A percentile compares a stretch with the other conserved stretches of the same genome.
Evolutionary conservation across 768 basidiomycete species (phyloP).

Genomic region (Artomyces pyxidatus): DNA sequence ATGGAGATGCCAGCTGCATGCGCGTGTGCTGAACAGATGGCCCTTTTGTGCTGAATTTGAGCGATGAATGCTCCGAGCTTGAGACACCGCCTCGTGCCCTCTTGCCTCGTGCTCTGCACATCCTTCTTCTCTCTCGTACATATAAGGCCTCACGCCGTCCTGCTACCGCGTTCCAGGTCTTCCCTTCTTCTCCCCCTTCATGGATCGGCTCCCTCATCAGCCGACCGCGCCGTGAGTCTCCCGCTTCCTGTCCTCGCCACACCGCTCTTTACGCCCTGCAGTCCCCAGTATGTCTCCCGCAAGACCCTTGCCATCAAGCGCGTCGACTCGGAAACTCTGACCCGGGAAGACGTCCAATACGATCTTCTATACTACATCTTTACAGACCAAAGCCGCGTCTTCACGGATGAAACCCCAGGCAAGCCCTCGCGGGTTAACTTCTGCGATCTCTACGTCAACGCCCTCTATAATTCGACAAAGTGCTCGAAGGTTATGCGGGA

Average conservation of each 20-base stretch:
- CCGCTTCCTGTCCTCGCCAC: constrained; percentile 29
- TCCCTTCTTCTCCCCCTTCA: background rate
- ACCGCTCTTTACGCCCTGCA: constrained; percentile 50
- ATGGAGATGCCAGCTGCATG: no score
- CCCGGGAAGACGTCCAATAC: constrained; percentile 79
- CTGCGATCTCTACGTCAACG: constrained; percentile 75
- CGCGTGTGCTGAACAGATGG: no score
- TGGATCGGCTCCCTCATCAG: constrained; percentile 10
- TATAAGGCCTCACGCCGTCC: background rate
- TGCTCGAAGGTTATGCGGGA: constrained; percentile 85
- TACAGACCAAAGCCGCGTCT: constrained; percentile 55
- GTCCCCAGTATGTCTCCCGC: constrained; percentile 29
- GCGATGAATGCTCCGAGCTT: background rate
- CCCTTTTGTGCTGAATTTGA: no score
- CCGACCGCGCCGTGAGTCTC: constrained; percentile 15
- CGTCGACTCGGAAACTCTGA: constrained; percentile 75
- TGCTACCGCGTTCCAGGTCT: background rate
- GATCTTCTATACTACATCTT: constrained; percentile 81
- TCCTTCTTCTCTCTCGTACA: background rate
- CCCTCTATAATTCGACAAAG: constrained; percentile 71
- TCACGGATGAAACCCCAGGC: constrained; percentile 53
- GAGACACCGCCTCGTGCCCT: constrained; percentile 2
- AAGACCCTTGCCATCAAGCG: constrained; percentile 77
- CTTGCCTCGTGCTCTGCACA: constrained; percentile 2
- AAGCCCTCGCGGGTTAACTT: constrained; percentile 57